Conservation (phyloP, 805 yeast species). For the Suhomyces xylopsoci region DNA sequence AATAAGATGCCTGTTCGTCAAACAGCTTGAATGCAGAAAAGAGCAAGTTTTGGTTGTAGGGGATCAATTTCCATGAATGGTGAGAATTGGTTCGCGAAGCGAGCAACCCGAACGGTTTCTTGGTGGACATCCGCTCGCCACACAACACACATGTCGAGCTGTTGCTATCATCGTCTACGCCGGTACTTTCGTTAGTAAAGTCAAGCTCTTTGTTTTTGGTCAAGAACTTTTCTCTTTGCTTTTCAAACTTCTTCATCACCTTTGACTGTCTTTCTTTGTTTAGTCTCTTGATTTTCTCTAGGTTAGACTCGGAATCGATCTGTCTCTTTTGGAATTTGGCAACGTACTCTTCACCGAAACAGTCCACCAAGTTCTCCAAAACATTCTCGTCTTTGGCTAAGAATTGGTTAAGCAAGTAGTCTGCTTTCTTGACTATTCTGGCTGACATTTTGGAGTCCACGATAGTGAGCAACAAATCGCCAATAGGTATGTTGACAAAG, state of each 20-base stretch:
- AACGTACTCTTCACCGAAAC: slow-evolving; percentile 58
- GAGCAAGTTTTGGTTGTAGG: slow-evolving; percentile 12
- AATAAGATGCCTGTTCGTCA: slow-evolving; percentile 18
- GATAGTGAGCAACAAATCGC: slow-evolving; percentile 53
- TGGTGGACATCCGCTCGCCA: slow-evolving; percentile 20
- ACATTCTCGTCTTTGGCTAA: slow-evolving; percentile 49
- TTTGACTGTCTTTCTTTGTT: slow-evolving; percentile 63
- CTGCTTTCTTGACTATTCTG: slow-evolving; percentile 52
- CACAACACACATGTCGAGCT: slow-evolving; percentile 21
- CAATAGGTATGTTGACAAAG: slow-evolving; percentile 54
- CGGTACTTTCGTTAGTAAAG: slow-evolving; percentile 8
- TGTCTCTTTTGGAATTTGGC: slow-evolving; percentile 48
- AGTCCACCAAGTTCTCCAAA: slow-evolving; percentile 48
- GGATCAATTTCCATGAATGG: slow-evolving; percentile 48
- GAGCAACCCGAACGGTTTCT: slow-evolving; percentile 58
- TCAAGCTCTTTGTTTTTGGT: slow-evolving; percentile 32
- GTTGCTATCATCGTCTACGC: slow-evolving; percentile 1
- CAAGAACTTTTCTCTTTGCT: slow-evolving; percentile 46
- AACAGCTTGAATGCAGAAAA: slow-evolving; percentile 21
- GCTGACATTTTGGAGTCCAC: slow-evolving; percentile 50
- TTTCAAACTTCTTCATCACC: slow-evolving; percentile 59
- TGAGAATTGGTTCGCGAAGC: slow-evolving; percentile 46
- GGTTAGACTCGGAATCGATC: slow-evolving; percentile 45
- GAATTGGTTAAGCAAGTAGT: slow-evolving; percentile 49
- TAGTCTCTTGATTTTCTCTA: slow-evolving; percentile 52